These are phyloP conservation scores for Moesziomyces sp. DNA, from an alignment of 1,284 basidiomycete genomes.

Conservation along the genomic window DNA sequence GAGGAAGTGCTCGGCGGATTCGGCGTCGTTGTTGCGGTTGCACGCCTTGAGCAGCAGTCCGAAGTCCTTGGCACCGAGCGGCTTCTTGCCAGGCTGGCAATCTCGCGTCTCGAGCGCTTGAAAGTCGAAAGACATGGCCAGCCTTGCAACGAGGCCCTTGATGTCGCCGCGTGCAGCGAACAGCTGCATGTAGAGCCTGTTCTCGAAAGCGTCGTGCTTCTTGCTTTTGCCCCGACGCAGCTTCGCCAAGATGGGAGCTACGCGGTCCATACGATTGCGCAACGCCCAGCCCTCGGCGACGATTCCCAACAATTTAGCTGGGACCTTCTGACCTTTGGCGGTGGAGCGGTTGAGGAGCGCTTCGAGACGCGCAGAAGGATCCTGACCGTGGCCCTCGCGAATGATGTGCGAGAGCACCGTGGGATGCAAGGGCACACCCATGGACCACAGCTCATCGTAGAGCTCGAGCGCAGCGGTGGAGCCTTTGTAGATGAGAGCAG, in stretches of 20 bases:
- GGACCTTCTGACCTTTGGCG: neutral
- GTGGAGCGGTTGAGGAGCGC: neutral
- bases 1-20: slow-evolving; percentile 28
- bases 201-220: slow-evolving; percentile 8
- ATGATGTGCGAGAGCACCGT: slow-evolving; percentile 9
- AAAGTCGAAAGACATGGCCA: slow-evolving; percentile 26
- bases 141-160: slow-evolving; percentile 8
- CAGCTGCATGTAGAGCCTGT: slow-evolving; percentile 6
- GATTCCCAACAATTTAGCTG: slow-evolving; percentile 6
- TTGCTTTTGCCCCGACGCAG: slow-evolving; percentile 5
- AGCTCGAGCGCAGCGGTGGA: slow-evolving; percentile 19
- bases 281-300: slow-evolving; percentile 27
- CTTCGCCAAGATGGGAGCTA: slow-evolving; percentile 4
- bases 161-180: slow-evolving; percentile 40
- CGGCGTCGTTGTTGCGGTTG: slow-evolving; percentile 31
- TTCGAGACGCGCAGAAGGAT: slow-evolving; percentile 13
- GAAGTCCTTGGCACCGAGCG: slow-evolving; percentile 17
- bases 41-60: slow-evolving; percentile 27
- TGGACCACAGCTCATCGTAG: slow-evolving; percentile 38
- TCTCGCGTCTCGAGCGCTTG: slow-evolving; percentile 8
- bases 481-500: slow-evolving; percentile 9
- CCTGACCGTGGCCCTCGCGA: slow-evolving; percentile 5
- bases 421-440: slow-evolving; percentile 16
- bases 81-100: slow-evolving; percentile 8
- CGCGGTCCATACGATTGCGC: slow-evolving; percentile 22